These are phyloP conservation scores for Trichoderma citrinoviride DNA, from an alignment of 2,329 filamentous ascomycete genomes.

Conservation along the genomic window DNA sequence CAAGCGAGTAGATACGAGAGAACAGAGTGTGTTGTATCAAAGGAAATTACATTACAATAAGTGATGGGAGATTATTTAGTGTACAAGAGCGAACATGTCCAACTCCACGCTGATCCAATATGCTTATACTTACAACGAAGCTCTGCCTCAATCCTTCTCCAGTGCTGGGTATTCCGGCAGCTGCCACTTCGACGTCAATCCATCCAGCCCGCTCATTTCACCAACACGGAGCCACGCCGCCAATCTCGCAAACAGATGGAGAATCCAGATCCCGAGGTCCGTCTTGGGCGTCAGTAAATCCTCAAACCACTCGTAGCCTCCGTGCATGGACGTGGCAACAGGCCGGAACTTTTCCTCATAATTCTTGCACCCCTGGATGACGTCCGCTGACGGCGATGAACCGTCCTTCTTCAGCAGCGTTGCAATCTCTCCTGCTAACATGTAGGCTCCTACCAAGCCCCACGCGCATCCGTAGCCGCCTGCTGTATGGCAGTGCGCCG, in stretches of 20 bases:
- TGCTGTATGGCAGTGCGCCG: constrained; percentile 10
- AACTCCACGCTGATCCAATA: neutral
- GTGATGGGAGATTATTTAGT: neutral
- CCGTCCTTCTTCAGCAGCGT: neutral
- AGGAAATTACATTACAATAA: neutral
- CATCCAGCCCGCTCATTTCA: neutral
- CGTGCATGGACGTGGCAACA: constrained; percentile 1
- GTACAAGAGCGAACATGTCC: neutral
- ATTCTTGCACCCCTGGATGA: neutral
- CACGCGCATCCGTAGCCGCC: constrained; percentile 3
- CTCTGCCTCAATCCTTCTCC: neutral
- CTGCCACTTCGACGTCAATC: neutral
- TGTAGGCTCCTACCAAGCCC: constrained; percentile 6
- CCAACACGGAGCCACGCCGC: neutral
- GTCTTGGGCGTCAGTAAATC: neutral
- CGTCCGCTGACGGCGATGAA: neutral
- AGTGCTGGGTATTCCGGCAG: neutral
- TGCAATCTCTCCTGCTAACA: neutral
- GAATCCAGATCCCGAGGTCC: neutral
- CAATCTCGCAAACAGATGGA: neutral
- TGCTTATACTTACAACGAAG: neutral
- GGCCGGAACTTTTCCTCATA: constrained; percentile 7
- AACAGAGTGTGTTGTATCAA: neutral
- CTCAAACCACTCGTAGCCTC: neutral
- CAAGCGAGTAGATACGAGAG: neutral